phyloP scores from a whole-genome alignment of 2,329 filamentous ascomycete genomes.

The Aureobasidium lini region DNA sequence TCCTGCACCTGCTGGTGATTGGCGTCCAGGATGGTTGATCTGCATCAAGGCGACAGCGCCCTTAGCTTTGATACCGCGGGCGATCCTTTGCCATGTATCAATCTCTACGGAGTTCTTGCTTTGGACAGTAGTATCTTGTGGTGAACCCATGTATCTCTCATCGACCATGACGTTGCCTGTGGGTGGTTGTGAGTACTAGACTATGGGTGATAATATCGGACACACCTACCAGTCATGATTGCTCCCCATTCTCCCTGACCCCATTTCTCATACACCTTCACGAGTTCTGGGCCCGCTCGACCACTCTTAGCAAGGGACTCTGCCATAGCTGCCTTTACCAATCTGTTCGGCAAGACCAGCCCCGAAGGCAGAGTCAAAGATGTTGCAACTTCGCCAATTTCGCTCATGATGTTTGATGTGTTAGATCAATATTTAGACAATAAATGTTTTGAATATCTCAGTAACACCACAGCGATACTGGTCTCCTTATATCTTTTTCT shows the following conservation, averaged over 20 bases:
- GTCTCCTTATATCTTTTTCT: neutral
- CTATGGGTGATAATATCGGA: too few relatives aligned
- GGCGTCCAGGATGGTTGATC: slow-evolving; percentile 42
- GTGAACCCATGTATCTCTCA: slow-evolving; percentile 5
- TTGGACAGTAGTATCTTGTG: slow-evolving; percentile 28
- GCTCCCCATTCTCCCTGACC: slow-evolving; percentile 47
- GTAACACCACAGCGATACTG: neutral
- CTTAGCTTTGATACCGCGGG: neutral
- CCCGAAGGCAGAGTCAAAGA: slow-evolving; percentile 21
- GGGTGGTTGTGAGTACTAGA: too few relatives aligned
- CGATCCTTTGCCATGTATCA: slow-evolving; percentile 19
- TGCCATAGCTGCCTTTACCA: slow-evolving; percentile 24
- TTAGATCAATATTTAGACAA: too few relatives aligned
- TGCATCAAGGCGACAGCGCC: slow-evolving; percentile 37
- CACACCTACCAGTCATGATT: slow-evolving; percentile 37
- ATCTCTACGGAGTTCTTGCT: slow-evolving; percentile 30
- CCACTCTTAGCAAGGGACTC: slow-evolving; percentile 20
- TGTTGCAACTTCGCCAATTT: neutral
- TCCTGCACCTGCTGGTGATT: slow-evolving; percentile 36
- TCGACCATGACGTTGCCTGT: slow-evolving; percentile 34
- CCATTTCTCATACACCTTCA: slow-evolving; percentile 22
- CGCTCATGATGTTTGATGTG: neutral
- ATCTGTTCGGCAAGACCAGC: slow-evolving; percentile 27
- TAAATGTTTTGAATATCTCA: too few relatives aligned
- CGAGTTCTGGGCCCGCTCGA: slow-evolving; percentile 14